Evolutionary conservation across 371 early-diverging fungal genomes (phyloP).

Genomic region (Mucor lusitanicus): DNA sequence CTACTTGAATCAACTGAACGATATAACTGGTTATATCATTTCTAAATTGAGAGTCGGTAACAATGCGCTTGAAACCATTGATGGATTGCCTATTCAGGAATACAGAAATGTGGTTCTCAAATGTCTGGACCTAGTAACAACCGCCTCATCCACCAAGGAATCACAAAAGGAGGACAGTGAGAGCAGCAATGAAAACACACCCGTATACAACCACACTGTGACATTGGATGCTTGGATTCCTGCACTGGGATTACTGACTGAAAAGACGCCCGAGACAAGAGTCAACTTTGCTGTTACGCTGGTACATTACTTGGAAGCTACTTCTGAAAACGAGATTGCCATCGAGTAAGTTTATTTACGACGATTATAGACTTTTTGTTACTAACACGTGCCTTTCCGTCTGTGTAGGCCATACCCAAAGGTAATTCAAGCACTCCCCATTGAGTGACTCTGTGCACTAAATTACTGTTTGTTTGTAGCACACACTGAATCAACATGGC

Average conservation of each 20-base stretch:
- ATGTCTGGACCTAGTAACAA: slow-evolving; percentile 36
- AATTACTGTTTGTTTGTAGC: slow-evolving; percentile 6
- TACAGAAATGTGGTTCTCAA: slow-evolving; percentile 48
- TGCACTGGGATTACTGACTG: slow-evolving; percentile 39
- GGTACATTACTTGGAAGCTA: slow-evolving; percentile 36
- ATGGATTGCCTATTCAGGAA: slow-evolving; percentile 44
- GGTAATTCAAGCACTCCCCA: slow-evolving; percentile 1
- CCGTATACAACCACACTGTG: slow-evolving; percentile 16
- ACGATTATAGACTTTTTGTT: neutral
- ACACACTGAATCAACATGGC: slow-evolving; percentile 35
- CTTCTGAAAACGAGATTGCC: slow-evolving; percentile 31
- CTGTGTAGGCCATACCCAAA: slow-evolving; percentile 32
- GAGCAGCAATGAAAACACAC: slow-evolving; percentile 9
- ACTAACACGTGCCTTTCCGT: slow-evolving; percentile 4
- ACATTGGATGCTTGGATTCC: slow-evolving; percentile 43
- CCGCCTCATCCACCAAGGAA: slow-evolving; percentile 4
- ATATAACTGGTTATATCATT: slow-evolving; percentile 76
- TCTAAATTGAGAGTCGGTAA: slow-evolving; percentile 57
- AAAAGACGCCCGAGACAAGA: slow-evolving; percentile 33
- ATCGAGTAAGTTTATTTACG: slow-evolving; percentile 28
- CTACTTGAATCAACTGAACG: slow-evolving; percentile 82
- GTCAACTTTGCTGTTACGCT: slow-evolving; percentile 35
- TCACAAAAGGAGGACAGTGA: slow-evolving; percentile 15
- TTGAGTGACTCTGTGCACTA: neutral
- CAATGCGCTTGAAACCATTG: slow-evolving; percentile 33